phyloP scores from a whole-genome alignment of 2,329 filamentous ascomycete species.

The Venturia effusa region DNA sequence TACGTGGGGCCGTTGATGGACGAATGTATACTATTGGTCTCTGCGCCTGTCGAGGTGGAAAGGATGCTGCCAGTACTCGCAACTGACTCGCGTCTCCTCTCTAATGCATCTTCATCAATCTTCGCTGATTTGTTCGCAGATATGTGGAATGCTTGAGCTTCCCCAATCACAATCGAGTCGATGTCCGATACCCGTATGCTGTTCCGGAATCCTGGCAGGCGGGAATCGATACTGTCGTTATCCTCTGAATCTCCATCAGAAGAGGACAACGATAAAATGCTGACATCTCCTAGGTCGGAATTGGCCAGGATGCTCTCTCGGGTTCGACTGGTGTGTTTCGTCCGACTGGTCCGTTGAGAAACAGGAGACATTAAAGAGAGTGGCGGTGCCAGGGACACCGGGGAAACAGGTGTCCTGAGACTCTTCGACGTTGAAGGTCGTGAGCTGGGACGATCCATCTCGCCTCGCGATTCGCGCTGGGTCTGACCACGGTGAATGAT shows the following conservation, averaged over 20 bases:
- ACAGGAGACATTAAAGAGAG: neutral
- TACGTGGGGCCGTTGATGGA: neutral
- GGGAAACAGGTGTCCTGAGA: neutral
- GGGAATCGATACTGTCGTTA: slow-evolving; percentile 18
- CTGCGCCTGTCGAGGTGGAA: slow-evolving; percentile 14
- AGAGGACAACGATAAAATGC: slow-evolving; percentile 27
- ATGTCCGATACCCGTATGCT: slow-evolving; percentile 18
- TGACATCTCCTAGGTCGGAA: slow-evolving; percentile 25
- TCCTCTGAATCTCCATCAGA: slow-evolving; percentile 19
- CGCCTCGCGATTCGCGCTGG: neutral
- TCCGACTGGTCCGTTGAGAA: neutral
- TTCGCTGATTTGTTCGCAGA: slow-evolving; percentile 11
- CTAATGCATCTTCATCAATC: neutral
- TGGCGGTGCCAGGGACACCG: neutral
- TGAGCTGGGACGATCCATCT: neutral
- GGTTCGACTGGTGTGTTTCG: slow-evolving; percentile 13
- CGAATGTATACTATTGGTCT: slow-evolving; percentile 8
- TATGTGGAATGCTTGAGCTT: slow-evolving; percentile 27
- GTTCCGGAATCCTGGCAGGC: slow-evolving; percentile 19
- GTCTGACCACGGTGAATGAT: neutral
- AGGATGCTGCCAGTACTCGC: slow-evolving; percentile 15
- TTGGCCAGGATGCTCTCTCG: slow-evolving; percentile 23
- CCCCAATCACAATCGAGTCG: slow-evolving; percentile 26
- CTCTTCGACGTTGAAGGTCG: neutral
- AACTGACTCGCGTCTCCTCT: neutral